A percentile compares a stretch with the other conserved stretches of the same genome.
Evolutionary conservation across 345 rosid species (phyloP).

Genomic region (Arabis alpina): DNA sequence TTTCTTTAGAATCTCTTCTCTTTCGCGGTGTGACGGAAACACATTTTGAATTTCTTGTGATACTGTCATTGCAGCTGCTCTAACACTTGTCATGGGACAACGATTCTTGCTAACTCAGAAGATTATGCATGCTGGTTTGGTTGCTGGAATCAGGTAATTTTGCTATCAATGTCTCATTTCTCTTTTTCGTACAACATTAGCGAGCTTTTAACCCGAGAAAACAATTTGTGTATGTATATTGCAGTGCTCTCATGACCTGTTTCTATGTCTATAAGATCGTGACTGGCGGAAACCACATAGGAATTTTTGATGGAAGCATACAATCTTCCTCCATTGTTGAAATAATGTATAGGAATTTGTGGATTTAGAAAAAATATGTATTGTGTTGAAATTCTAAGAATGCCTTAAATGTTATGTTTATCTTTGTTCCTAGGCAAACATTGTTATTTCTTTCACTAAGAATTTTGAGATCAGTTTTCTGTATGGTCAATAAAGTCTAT

Average conservation of each 20-base stretch:
- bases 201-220: not conserved
- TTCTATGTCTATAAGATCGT: slow-evolving; percentile 80
- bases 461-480: too few species aligned
- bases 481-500: too few species aligned
- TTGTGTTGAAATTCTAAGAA: too few species aligned
- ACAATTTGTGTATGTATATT: slow-evolving; percentile 25
- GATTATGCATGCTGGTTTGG: slow-evolving; percentile 85
- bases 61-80: slow-evolving; percentile 66
- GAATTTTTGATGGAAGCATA: not conserved
- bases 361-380: slow-evolving; percentile 4
- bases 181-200: not conserved
- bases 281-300: slow-evolving; percentile 80
- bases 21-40: not conserved
- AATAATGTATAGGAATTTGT: slow-evolving; percentile 19
- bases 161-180: not conserved
- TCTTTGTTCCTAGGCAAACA: not conserved
- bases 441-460: slow-evolving; percentile 10
- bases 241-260: slow-evolving; percentile 86
- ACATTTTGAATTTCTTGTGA: slow-evolving; percentile 1
- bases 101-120: slow-evolving; percentile 74
- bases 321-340: not conserved
- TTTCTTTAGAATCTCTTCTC: too few species aligned
- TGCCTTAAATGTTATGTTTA: not conserved
- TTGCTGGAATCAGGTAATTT: slow-evolving; percentile 78
- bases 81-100: slow-evolving; percentile 81